Evolutionary conservation across 1,284 basidiomycete genomes (phyloP).

Genomic region (Papiliotrema terrestris): DNA sequence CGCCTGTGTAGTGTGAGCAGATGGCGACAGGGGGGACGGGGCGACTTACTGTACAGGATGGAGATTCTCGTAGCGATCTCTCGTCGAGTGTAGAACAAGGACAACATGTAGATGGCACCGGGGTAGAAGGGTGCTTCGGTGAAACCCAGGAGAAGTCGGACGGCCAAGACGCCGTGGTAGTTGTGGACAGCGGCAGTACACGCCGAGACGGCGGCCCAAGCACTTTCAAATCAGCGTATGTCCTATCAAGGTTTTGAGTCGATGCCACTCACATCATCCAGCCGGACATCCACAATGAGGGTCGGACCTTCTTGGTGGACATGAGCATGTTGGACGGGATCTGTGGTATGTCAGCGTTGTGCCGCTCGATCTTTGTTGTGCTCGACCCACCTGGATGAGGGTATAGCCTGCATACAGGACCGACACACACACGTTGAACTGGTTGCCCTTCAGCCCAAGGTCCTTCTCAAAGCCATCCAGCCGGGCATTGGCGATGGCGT

Average conservation of each 20-base stretch:
- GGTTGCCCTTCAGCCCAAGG: slow-evolving; percentile 25
- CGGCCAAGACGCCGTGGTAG: slow-evolving; percentile 28
- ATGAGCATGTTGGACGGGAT: slow-evolving; percentile 43
- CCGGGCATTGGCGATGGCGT: slow-evolving; percentile 26
- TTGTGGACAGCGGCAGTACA: slow-evolving; percentile 25
- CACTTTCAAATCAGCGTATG: background rate
- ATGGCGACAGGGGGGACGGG: background rate
- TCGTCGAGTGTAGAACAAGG: slow-evolving; percentile 42
- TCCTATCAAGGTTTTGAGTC: too few relatives aligned
- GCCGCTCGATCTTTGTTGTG: too few relatives aligned
- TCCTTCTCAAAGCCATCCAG: slow-evolving; percentile 27
- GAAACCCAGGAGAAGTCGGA: slow-evolving; percentile 44
- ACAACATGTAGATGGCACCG: slow-evolving; percentile 43
- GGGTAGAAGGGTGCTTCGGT: slow-evolving; percentile 25
- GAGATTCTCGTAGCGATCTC: slow-evolving; percentile 44
- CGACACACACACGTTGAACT: slow-evolving; percentile 35
- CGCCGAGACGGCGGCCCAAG: slow-evolving; percentile 22
- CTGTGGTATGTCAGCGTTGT: background rate
- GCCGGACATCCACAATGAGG: slow-evolving; percentile 30
- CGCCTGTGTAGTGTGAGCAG: slow-evolving; percentile 1
- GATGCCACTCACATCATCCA: slow-evolving; percentile 2
- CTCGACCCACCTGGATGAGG: slow-evolving; percentile 20
- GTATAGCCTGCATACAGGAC: slow-evolving; percentile 46
- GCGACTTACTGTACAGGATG: slow-evolving; percentile 13
- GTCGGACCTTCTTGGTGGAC: slow-evolving; percentile 30